A percentile compares a stretch with the other conserved stretches of the same genome.
Conservation (phyloP, 805 yeast genomes). For the Nakazawaea wyomingensis region DNA sequence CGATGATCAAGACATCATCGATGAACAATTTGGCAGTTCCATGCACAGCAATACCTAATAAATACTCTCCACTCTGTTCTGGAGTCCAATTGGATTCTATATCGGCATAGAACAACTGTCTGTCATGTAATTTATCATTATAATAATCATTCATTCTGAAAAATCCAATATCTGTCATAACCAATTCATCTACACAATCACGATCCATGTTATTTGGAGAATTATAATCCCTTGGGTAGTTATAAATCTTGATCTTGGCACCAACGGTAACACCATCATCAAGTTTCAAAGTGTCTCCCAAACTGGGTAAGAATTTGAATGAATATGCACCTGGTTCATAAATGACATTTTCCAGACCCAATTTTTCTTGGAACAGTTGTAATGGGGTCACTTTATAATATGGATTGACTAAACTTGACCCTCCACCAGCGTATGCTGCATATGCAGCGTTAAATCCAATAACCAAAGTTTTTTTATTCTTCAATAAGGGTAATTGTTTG, state of each 20-base stretch:
- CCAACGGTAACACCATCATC: slow-evolving; percentile 20
- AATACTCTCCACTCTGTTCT: slow-evolving; percentile 42
- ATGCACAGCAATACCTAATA: slow-evolving; percentile 44
- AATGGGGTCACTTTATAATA: slow-evolving; percentile 44
- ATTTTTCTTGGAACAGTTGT: slow-evolving; percentile 33
- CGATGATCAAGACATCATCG: slow-evolving; percentile 48
- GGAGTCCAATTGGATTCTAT: slow-evolving; percentile 41
- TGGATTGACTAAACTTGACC: slow-evolving; percentile 49
- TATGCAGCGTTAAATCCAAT: slow-evolving; percentile 57
- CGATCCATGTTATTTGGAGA: slow-evolving; percentile 17
- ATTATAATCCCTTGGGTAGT: slow-evolving; percentile 15
- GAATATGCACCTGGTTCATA: slow-evolving; percentile 33
- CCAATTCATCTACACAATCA: slow-evolving; percentile 23
- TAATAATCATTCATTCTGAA: slow-evolving; percentile 26
- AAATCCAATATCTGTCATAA: slow-evolving; percentile 17
- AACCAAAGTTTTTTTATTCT: slow-evolving; percentile 37
- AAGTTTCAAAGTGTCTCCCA: slow-evolving; percentile 20
- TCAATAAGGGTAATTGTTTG: slow-evolving; percentile 38
- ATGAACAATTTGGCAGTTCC: slow-evolving; percentile 55
- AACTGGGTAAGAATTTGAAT: slow-evolving; percentile 29
- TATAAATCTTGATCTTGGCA: slow-evolving; percentile 20
- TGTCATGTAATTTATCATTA: slow-evolving; percentile 18
- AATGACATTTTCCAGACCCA: slow-evolving; percentile 19
- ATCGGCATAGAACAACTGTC: slow-evolving; percentile 34
- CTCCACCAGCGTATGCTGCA: slow-evolving; percentile 55